phyloP scores from a whole-genome alignment of 73 alveolate species.

The Tetrahymena thermophila region DNA sequence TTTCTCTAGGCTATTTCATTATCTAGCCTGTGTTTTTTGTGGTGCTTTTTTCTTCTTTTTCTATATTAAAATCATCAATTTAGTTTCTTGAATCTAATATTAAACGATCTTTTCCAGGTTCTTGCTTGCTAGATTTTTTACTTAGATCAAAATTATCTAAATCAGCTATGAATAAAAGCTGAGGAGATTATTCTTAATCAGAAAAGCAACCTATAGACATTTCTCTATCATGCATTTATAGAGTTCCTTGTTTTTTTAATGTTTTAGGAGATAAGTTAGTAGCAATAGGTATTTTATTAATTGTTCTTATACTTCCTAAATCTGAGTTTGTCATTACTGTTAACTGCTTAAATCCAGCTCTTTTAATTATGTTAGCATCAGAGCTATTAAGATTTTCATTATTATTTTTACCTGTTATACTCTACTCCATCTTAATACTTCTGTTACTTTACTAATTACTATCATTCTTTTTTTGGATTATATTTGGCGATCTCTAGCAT shows the following conservation, averaged over 20 bases:
- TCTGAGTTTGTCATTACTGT: neutral
- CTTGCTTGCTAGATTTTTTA: neutral
- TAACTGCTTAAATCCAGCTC: neutral
- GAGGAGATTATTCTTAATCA: neutral
- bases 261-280: neutral
- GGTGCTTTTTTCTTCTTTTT: neutral
- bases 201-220: neutral
- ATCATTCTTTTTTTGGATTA: neutral
- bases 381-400: neutral
- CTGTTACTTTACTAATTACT: neutral
- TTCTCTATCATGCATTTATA: neutral
- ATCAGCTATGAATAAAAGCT: neutral
- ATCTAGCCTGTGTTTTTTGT: neutral
- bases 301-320: neutral
- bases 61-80: neutral
- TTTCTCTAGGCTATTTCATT: neutral
- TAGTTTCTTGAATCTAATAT: neutral
- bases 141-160: neutral
- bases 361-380: neutral
- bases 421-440: neutral
- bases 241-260: neutral
- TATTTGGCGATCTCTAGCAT: neutral
- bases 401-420: neutral
- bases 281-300: neutral
- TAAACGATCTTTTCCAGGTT: neutral